A percentile compares a stretch with the other conserved stretches of the same genome.
Evolutionary conservation across 2,329 filamentous ascomycete species (phyloP).

Genomic region (Trichoderma afroharzianum): DNA sequence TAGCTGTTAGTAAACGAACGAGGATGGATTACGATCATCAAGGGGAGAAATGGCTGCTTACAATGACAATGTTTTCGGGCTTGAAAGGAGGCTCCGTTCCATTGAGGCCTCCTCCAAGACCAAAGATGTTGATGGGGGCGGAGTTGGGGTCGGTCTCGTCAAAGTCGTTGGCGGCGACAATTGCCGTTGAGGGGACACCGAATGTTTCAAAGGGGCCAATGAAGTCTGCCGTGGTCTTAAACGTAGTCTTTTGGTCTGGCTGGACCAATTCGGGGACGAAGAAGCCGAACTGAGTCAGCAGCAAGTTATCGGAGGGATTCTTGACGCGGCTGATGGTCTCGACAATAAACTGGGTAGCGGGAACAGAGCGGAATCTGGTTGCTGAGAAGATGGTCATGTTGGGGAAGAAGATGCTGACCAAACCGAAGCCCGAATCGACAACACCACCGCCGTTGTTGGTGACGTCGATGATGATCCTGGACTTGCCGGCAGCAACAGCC

Average conservation of each 20-base stretch:
- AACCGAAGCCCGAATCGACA: slow-evolving; percentile 43
- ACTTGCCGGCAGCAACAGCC: slow-evolving; percentile 24
- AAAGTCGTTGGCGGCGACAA: neutral
- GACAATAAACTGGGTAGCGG: neutral
- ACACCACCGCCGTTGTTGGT: slow-evolving; percentile 58
- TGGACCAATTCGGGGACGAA: neutral
- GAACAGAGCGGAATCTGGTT: slow-evolving; percentile 12
- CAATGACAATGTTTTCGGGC: slow-evolving; percentile 38
- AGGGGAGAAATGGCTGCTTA: slow-evolving; percentile 29
- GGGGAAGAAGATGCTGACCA: slow-evolving; percentile 44
- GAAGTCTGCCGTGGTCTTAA: neutral
- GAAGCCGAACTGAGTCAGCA: neutral
- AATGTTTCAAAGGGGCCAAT: neutral
- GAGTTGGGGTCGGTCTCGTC: slow-evolving; percentile 17
- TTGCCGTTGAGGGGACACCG: slow-evolving; percentile 1
- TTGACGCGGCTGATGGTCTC: neutral
- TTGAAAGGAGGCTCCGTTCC: slow-evolving; percentile 28
- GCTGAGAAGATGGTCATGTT: slow-evolving; percentile 10
- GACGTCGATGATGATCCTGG: slow-evolving; percentile 61
- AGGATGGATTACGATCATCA: neutral
- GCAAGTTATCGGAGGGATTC: neutral
- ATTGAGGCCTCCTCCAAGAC: slow-evolving; percentile 6
- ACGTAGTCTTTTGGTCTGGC: neutral
- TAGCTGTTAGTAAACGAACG: neutral
- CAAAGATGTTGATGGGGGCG: neutral